Conservation (phyloP, 768 basidiomycete species). For the Mycena vulgaris region DNA sequence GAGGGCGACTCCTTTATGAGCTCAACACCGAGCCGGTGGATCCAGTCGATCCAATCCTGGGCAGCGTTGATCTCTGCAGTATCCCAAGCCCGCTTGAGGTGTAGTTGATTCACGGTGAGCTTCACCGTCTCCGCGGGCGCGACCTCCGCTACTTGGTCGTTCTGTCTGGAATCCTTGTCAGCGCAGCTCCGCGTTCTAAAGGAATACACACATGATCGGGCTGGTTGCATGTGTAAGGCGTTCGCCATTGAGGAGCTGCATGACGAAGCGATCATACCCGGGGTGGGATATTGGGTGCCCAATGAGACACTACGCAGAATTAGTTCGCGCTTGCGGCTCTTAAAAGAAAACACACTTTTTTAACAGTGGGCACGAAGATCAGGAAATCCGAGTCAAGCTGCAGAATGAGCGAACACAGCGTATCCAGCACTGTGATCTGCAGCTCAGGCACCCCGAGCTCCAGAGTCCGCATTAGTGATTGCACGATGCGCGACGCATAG, state of each 20-base stretch:
- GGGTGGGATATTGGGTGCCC: slow-evolving; percentile 84
- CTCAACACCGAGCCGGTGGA: slow-evolving; percentile 92
- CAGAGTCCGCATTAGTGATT: slow-evolving; percentile 92
- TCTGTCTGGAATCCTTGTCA: slow-evolving; percentile 56
- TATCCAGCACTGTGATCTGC: slow-evolving; percentile 90
- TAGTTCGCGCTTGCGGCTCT: neutral
- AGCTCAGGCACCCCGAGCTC: slow-evolving; percentile 83
- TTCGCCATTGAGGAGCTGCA: slow-evolving; percentile 93
- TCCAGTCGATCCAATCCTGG: slow-evolving; percentile 97
- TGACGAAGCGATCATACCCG: slow-evolving; percentile 89
- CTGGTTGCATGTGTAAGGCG: slow-evolving; percentile 90
- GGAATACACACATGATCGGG: slow-evolving; percentile 68
- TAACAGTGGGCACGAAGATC: slow-evolving; percentile 97
- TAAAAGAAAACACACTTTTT: slow-evolving; percentile 74
- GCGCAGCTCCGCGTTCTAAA: neutral
- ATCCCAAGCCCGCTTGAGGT: slow-evolving; percentile 98
- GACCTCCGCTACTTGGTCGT: slow-evolving; percentile 78
- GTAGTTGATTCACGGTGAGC: slow-evolving; percentile 96
- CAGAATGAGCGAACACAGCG: slow-evolving; percentile 90
- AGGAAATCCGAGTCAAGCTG: slow-evolving; percentile 98
- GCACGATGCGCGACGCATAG: slow-evolving; percentile 96
- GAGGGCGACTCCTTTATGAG: slow-evolving; percentile 99
- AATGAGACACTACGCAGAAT: slow-evolving; percentile 72
- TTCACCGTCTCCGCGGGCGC: slow-evolving; percentile 89
- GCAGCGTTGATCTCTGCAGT: slow-evolving; percentile 80